Percentiles rank a stretch among this genome's conserved stretches.
These are phyloP conservation scores for Odontarrhena argentea DNA, from an alignment of 345 rosid genomes.

Conservation along the genomic window DNA sequence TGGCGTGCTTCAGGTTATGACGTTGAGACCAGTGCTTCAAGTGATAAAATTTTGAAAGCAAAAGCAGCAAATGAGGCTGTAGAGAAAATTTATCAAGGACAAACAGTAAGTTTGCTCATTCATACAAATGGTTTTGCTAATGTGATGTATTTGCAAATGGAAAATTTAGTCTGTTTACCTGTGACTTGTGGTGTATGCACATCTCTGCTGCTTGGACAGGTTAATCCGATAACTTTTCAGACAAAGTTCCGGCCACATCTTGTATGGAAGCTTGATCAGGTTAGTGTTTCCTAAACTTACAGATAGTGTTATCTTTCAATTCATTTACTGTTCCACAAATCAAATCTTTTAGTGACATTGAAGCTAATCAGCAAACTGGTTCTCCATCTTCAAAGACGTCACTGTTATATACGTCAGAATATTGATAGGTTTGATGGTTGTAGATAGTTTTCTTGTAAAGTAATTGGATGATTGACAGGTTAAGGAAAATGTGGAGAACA, in stretches of 20 bases:
- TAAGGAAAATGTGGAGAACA: constrained; percentile 45
- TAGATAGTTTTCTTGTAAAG: constrained; percentile 15
- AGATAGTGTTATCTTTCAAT: constrained; percentile 7
- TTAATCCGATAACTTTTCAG: constrained; percentile 66
- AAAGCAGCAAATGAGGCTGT: constrained; percentile 87
- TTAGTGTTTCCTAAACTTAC: constrained; percentile 25
- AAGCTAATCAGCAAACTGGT: constrained; percentile 3
- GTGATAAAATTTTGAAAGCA: constrained; percentile 74
- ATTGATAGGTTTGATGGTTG: constrained; percentile 4
- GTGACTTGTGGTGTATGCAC: constrained; percentile 7
- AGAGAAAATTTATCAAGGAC: constrained; percentile 75
- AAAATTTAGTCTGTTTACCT: constrained; percentile 12
- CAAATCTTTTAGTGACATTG: constrained; percentile 12
- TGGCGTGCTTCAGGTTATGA: constrained; percentile 87
- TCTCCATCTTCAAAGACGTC: not conserved
- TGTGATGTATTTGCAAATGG: constrained; percentile 11
- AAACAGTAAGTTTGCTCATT: constrained; percentile 51
- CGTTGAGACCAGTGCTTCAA: constrained; percentile 84
- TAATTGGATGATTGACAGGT: constrained; percentile 50
- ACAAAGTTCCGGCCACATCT: constrained; percentile 75
- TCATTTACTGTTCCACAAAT: constrained; percentile 12
- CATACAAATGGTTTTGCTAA: not conserved
- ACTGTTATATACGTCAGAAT: not conserved
- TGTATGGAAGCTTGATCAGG: constrained; percentile 83
- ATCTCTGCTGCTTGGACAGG: constrained; percentile 45